Evolutionary conservation across 768 basidiomycete species (phyloP), one percentile per base, ranked within the genome.

Genomic region (Lactifluus hygrophoroides): DNA sequence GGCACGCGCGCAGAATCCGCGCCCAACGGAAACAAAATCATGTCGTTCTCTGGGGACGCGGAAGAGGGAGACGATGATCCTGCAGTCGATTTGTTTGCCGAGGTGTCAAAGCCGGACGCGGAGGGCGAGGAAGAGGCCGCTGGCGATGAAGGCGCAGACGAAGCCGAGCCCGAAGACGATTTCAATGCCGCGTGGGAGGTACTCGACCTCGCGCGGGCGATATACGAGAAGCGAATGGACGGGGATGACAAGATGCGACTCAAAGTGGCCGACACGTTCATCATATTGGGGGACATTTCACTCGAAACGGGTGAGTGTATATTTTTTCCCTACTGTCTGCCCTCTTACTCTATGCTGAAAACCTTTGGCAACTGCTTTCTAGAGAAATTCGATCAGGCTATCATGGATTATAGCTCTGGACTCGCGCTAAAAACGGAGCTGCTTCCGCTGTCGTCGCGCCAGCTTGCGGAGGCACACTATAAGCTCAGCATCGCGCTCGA

Each of bases 131-230:
- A 75, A 0, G 79, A 78, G 8, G 79, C 77, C 13, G 80, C 73
- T 1, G 83, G 75, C 0, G 81, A 75, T 0, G 84, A 78, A 9
- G 88, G 74, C 2, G 87, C 82, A 3, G 88, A 85, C 13, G 88
- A 59, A 3, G 58, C 69, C 3, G 91, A 90, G 66, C 91, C 90
- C 0, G 95, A 96, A 66, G 96, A 99, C 65, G 96, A 98, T 67
- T 96, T 96, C 71, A 96, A 95, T 64, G 92, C 91, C 25, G 93
- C 96, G 13, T 99, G 95, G 94, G 90, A 96, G 68, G 86, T 95
- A 3, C 77, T 99, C n/a, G 96, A 99, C 65, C 83, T 95, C 56
- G 94, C 95, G 21, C 79, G 94, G 40, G 82, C 86, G 11, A 86
- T 95, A 58, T 94, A 90, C 66, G 82, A 85, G 63, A 88, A 86